These are phyloP conservation scores for Penicillium longicatenatum DNA, from an alignment of 495 filamentous ascomycete species.

Conservation along the genomic window DNA sequence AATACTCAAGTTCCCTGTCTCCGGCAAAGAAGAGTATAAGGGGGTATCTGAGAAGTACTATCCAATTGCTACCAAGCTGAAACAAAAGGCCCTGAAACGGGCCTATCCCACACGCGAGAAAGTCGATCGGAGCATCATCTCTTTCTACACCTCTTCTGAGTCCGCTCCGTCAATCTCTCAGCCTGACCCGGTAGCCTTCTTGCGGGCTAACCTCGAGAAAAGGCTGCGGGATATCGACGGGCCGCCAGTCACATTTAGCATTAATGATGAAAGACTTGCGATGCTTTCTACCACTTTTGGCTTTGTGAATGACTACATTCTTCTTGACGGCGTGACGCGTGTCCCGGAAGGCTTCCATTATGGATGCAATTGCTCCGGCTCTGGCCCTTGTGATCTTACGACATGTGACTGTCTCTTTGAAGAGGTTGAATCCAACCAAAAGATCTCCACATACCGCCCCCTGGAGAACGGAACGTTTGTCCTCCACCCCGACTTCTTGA, in stretches of 20 bases:
- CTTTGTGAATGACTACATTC: slow-evolving; percentile 46
- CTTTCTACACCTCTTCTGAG: slow-evolving; percentile 11
- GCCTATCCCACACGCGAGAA: slow-evolving; percentile 25
- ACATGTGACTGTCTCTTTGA: slow-evolving; percentile 42
- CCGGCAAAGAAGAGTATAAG: background rate
- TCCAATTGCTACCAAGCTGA: slow-evolving; percentile 25
- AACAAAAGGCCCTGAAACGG: slow-evolving; percentile 17
- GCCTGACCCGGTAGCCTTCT: slow-evolving; percentile 16
- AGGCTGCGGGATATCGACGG: slow-evolving; percentile 33
- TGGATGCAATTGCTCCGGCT: slow-evolving; percentile 44
- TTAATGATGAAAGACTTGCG: slow-evolving; percentile 26
- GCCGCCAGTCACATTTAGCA: slow-evolving; percentile 26
- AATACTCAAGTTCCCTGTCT: too few species aligned
- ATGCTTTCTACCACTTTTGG: slow-evolving; percentile 38
- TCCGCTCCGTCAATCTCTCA: background rate
- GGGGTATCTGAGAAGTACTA: slow-evolving; percentile 20
- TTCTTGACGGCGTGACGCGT: slow-evolving; percentile 35
- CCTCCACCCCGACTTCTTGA: slow-evolving; percentile 31
- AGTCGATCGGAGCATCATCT: slow-evolving; percentile 17
- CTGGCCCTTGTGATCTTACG: slow-evolving; percentile 29
- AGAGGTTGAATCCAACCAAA: slow-evolving; percentile 38
- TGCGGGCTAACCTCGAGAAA: slow-evolving; percentile 4
- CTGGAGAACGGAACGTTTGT: slow-evolving; percentile 14
- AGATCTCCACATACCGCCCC: slow-evolving; percentile 40
- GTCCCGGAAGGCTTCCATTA: slow-evolving; percentile 38